A percentile compares a stretch with the other conserved stretches of the same genome.
These are phyloP conservation scores for Cladophialophora bantiana DNA, from an alignment of 2,329 filamentous ascomycete species.

Conservation along the genomic window DNA sequence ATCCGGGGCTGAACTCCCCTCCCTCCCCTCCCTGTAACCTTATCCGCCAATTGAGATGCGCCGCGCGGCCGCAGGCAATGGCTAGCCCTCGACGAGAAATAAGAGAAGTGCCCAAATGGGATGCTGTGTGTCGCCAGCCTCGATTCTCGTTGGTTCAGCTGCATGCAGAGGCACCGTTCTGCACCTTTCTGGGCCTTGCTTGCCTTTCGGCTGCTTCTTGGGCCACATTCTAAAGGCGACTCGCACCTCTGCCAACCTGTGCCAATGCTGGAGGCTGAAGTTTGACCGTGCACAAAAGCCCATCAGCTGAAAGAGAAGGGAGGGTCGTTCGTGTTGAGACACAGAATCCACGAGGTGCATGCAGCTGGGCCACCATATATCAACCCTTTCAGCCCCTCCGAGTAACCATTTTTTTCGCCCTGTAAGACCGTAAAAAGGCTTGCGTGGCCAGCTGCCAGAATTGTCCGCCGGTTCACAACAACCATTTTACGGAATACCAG, in stretches of 20 bases:
- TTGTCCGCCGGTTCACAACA: not conserved
- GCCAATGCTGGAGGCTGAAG: conserved; percentile 7
- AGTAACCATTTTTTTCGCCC: not conserved
- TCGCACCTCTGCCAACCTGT: not conserved
- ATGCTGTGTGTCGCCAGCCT: conserved; percentile 2
- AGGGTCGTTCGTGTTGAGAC: not conserved
- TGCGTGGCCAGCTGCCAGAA: not conserved
- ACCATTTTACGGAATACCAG: not conserved
- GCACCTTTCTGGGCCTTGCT: not conserved
- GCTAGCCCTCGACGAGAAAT: not conserved
- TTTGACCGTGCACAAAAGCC: not conserved
- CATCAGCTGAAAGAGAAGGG: not conserved
- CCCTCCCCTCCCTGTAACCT: not conserved
- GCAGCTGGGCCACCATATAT: conserved; percentile 1
- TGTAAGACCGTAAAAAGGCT: not conserved
- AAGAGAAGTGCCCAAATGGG: not conserved
- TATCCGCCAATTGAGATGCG: not conserved
- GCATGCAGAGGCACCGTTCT: not conserved
- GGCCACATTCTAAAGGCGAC: not conserved
- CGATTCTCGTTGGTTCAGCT: conserved; percentile 1
- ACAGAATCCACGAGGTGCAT: not conserved
- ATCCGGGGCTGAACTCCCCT: not conserved
- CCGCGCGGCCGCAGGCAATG: not conserved
- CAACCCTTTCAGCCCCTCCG: conserved; percentile 1
- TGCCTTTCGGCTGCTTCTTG: not conserved